Evolutionary conservation across 257 asterid genomes (phyloP), one percentile per base, ranked within the genome.

Genomic region (Capsicum pubescens): DNA sequence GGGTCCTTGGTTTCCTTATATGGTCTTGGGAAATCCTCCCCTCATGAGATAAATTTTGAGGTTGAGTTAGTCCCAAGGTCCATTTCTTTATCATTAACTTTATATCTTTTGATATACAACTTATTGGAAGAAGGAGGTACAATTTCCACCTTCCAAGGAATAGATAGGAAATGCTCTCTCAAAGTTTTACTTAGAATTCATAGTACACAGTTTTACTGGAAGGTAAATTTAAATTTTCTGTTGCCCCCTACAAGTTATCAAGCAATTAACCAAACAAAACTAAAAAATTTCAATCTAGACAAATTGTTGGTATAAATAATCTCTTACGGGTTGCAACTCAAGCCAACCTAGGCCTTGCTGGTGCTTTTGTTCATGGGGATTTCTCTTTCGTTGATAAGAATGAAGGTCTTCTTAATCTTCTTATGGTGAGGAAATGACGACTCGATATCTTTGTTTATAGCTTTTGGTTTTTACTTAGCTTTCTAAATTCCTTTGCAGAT

Each of bases 311-410:
- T 56, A 70, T 35, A 39, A 13, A 68, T 36, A 39, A 35, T 69
- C 79, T 70, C 79, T 70, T 44, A n/a, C 83, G 92, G 97, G 92
- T 94, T 70, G 98, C 97, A 77, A 92, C 90, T 46, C 92, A 91
- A 88, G 93, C 95, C 10, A 96, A 95, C 86, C 81, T 94, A 89
- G 99, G 98, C 86, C 91, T 95, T 48, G 98, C 98, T 2, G 98
- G 94, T 79, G 97, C 98, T 72, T 95, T 92, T 68, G 91, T 95
- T 48, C 90, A 93, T 64, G 98, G 97, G 26, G 97, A 95, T 83
- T 90, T 95, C 70, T 93, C 98, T 78, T 91, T 94, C 3, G 93
- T 91, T 13, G 97, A 94, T 82, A 87, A 91, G 85, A 82, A 90
- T 19, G 89, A 91, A 85, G 97, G 97, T 15, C 90, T 95, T 85